Evolutionary conservation across 2,329 filamentous ascomycete genomes (phyloP).

Genomic region (Xylariomycetidae sp.): DNA sequence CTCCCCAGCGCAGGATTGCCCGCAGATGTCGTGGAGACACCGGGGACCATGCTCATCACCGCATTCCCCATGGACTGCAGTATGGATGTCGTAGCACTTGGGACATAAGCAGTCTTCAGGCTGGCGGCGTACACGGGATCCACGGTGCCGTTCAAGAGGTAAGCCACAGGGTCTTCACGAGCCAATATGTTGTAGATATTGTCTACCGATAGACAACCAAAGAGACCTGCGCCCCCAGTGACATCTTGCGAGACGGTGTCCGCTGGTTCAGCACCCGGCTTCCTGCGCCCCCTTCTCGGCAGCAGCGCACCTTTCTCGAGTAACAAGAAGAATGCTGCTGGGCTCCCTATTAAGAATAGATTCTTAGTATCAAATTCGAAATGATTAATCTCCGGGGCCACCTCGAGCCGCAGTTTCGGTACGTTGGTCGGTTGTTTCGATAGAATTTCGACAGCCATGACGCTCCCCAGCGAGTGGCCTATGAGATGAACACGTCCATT

Average conservation of each 20-base stretch:
- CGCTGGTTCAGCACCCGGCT: constrained; percentile 66
- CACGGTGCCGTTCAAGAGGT: constrained; percentile 85
- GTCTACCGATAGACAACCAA: constrained; percentile 89
- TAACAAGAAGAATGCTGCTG: constrained; percentile 86
- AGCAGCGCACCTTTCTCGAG: constrained; percentile 69
- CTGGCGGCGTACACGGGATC: constrained; percentile 74
- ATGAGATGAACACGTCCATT: constrained; percentile 85
- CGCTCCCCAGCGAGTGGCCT: constrained; percentile 88
- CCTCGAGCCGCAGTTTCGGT: constrained; percentile 43
- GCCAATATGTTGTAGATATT: constrained; percentile 93
- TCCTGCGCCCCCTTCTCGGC: constrained; percentile 70
- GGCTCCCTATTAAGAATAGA: constrained; percentile 85
- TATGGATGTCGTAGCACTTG: constrained; percentile 63
- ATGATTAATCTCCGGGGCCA: constrained; percentile 44
- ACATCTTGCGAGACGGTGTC: constrained; percentile 56
- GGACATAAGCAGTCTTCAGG: constrained; percentile 74
- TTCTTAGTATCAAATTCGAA: constrained; percentile 93
- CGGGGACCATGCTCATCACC: constrained; percentile 58
- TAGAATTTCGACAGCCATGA: constrained; percentile 89
- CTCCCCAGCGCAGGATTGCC: constrained; percentile 23
- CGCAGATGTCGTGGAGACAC: constrained; percentile 28
- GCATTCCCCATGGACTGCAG: constrained; percentile 60
- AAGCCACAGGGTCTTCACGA: constrained; percentile 73
- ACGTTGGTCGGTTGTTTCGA: constrained; percentile 78
- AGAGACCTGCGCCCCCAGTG: constrained; percentile 72